Evolutionary conservation across 2,329 filamentous ascomycete genomes (phyloP).

Genomic region (Fusarium sp.): DNA sequence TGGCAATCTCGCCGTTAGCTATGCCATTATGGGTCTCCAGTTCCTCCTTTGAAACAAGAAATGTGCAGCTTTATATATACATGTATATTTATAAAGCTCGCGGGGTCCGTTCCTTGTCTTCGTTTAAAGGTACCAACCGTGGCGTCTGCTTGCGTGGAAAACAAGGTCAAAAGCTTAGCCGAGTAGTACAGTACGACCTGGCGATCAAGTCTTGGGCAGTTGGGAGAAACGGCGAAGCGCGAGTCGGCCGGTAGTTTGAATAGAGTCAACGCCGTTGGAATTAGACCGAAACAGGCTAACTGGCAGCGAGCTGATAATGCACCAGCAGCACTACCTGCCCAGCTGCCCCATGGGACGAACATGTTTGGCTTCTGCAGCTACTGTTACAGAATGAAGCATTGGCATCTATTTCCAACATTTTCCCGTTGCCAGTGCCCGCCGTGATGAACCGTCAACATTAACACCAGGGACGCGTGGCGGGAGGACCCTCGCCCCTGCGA

Average conservation of each 20-base stretch:
- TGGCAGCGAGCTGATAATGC: slow-evolving; percentile 7
- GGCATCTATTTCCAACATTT: slow-evolving; percentile 18
- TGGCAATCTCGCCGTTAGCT: slow-evolving; percentile 34
- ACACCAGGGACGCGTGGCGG: slow-evolving; percentile 40
- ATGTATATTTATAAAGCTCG: slow-evolving; percentile 35
- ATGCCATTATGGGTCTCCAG: slow-evolving; percentile 15
- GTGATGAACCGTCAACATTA: slow-evolving; percentile 14
- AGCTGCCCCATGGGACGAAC: neutral
- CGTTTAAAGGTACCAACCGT: slow-evolving; percentile 12
- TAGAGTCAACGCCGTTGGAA: slow-evolving; percentile 26
- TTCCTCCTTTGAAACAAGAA: slow-evolving; percentile 10
- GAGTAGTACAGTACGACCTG: slow-evolving; percentile 10
- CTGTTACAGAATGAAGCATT: slow-evolving; percentile 25
- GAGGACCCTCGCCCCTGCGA: slow-evolving; percentile 24
- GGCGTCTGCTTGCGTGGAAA: slow-evolving; percentile 19
- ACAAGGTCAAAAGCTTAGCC: slow-evolving; percentile 19
- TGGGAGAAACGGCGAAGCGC: slow-evolving; percentile 5
- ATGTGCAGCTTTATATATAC: slow-evolving; percentile 24
- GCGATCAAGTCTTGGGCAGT: slow-evolving; percentile 10
- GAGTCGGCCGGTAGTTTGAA: slow-evolving; percentile 26
- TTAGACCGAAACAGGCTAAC: slow-evolving; percentile 22
- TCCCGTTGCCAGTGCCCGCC: slow-evolving; percentile 1
- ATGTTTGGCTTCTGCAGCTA: slow-evolving; percentile 13
- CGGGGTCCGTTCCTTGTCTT: slow-evolving; percentile 24
- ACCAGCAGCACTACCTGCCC: neutral